Percentiles rank a stretch among this genome's conserved stretches.
These are phyloP conservation scores for Fusarium floridanum DNA, from an alignment of 2,329 filamentous ascomycete genomes.

Conservation along the genomic window DNA sequence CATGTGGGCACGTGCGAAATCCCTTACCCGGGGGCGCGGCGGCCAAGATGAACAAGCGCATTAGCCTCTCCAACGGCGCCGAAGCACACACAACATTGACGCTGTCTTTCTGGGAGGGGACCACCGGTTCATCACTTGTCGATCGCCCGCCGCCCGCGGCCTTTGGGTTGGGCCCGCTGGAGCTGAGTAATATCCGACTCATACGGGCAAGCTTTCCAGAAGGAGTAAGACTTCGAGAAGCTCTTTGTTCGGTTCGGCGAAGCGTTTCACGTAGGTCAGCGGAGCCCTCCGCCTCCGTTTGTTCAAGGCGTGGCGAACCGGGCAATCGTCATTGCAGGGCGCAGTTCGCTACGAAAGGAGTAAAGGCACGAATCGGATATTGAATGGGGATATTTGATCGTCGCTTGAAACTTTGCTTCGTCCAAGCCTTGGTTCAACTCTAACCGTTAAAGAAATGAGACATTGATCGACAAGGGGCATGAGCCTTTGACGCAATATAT, in stretches of 20 bases:
- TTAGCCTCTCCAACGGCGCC: slow-evolving; percentile 30
- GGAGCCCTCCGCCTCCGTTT: slow-evolving; percentile 4
- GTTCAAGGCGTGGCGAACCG: slow-evolving; percentile 24
- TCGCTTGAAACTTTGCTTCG: slow-evolving; percentile 5
- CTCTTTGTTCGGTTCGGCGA: not conserved
- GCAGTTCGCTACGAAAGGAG: not conserved
- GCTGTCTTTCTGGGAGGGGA: not conserved
- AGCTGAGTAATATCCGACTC: slow-evolving; percentile 32
- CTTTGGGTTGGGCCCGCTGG: not conserved
- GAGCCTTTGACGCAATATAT: not conserved
- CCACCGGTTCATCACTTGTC: slow-evolving; percentile 1
- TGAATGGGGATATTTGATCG: slow-evolving; percentile 17
- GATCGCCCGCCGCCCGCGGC: slow-evolving; percentile 13
- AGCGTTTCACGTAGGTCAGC: not conserved
- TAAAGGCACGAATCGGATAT: not conserved
- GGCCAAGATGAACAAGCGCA: not conserved
- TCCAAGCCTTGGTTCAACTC: not conserved
- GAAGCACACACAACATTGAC: not conserved
- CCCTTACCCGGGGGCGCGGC: slow-evolving; percentile 1
- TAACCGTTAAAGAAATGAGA: not conserved
- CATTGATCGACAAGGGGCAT: not conserved
- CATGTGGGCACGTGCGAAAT: slow-evolving; percentile 13
- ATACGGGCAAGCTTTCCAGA: slow-evolving; percentile 16
- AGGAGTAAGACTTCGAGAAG: slow-evolving; percentile 27
- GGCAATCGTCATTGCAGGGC: not conserved